Evolutionary conservation across 768 basidiomycete species (phyloP), one percentile per base, ranked within the genome.

Genomic region (Hysterangium stoloniferum): DNA sequence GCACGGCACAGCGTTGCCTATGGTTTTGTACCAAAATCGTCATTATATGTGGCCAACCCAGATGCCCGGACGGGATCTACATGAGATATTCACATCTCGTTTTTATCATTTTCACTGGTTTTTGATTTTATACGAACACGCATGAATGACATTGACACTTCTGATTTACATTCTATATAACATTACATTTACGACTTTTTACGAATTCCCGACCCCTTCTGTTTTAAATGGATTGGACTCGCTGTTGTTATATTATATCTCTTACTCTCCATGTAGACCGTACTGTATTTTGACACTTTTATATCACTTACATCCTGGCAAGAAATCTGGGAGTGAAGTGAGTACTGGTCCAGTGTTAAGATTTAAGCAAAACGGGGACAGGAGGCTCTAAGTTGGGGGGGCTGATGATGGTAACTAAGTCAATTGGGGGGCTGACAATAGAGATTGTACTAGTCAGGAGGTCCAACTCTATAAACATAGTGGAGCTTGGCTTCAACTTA

Each of bases 1-100:
- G 64, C 56, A 45, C 64, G 67, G 45, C 56, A 65, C 45, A 64
- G 62, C 36, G 68, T 80, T 32, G 71, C 75, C 24, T 89, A 88
- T 61, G 85, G 84, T 11, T 71, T 88, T 29, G 80, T 73, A 31
- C 78, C 79, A 20, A 73, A 76, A 53, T 66, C 76, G 17, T 77
- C 78, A 54, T 69, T 90, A 27, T 89, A 78, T 57, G 72, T 90
- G 45, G 83, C 84, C 20, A 89, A 90, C 64, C 86, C 87, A 15
- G 81, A 84, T 58, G 57, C 40, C 15, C 8, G 44, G 27, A 28
- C 28, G 22, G 44, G 44, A 27, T 29, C 44, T 8, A 45, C 9
- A 19, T 45, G 17, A 45, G 13, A n/a, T 12, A 12, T 17, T 13
- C 24, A 9, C 40, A 42, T 25, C 29, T 4, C 44, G 29, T 20